Percentiles rank a stretch among this genome's conserved stretches.
Conservation (phyloP, 371 early-diverging fungal genomes). For the Saksenaea vasiformis region DNA sequence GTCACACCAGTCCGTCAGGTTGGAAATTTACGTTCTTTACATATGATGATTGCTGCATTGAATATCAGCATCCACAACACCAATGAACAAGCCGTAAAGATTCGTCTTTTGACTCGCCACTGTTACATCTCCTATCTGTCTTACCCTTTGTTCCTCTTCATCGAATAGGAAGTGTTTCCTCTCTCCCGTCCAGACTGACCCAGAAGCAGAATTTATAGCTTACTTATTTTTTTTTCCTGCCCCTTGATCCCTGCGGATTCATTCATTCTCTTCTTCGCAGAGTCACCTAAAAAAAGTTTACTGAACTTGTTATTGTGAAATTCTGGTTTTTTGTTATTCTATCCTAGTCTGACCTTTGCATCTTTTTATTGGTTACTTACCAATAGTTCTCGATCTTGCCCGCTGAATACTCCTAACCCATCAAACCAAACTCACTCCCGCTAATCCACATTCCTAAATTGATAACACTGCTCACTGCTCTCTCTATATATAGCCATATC, state of each 20-base stretch:
- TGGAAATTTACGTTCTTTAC: neutral
- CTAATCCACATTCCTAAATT: neutral
- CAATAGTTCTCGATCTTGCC: neutral
- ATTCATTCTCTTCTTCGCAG: neutral
- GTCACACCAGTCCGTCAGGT: slow-evolving; percentile 1
- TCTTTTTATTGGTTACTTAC: neutral
- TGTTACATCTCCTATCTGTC: neutral
- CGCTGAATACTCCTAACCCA: neutral
- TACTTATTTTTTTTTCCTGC: neutral
- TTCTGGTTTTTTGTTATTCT: neutral
- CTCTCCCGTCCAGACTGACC: neutral
- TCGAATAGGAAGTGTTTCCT: slow-evolving; percentile 4
- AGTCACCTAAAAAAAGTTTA: neutral
- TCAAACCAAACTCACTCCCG: neutral
- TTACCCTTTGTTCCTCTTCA: neutral
- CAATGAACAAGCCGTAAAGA: neutral
- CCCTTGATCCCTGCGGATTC: slow-evolving; percentile 1
- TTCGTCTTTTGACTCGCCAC: neutral
- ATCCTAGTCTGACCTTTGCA: neutral
- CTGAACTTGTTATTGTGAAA: neutral
- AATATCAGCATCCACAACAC: neutral
- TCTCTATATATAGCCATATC: slow-evolving; percentile 1
- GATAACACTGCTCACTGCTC: neutral
- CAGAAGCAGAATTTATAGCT: neutral
- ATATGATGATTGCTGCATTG: neutral